Base-by-base conservation (phyloP, 192 early-diverging fungal species). In the Coemansia sp. region DNA sequence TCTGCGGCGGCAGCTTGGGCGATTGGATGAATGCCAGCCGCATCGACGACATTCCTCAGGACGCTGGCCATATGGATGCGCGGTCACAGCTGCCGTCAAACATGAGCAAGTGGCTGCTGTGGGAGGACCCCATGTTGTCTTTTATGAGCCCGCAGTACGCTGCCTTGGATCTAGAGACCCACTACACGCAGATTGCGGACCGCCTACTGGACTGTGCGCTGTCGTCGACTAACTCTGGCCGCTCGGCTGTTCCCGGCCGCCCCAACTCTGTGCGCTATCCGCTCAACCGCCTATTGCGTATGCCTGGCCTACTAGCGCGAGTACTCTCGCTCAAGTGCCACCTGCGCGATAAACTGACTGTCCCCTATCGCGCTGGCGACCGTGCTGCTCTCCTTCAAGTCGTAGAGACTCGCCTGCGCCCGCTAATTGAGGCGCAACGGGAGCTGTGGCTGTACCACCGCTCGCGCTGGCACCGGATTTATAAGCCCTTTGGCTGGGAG, bases 401-500 rank as follows among this genome's bases (percentile, higher is more conserved):
- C 4, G 82, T 85, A 8, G 81, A 87, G 53, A 88, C 89, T 2
- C 79, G 89, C 5, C 52, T 90, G 36, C 76, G 75, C 8, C 81
- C 83, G 27, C 76, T 95, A 13, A 83, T 86, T 33, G 86, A 90
- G 38, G 86, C 88, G 3, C 87, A 89, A 18, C 87, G 93, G 39
- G 86, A 84, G 50, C 87, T 95, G 31, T 94, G 93, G 93, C 81
- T 88, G 49, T 93, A 90, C 77, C 94, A 95, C 71, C 87, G 94
- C 8, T 82, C 86, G 6, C 69, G 92, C 63, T 95, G 94, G 94
- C 86, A 89, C 65, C 78, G 84, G 57, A 91, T 88, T 60, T 92
- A 92, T 74, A 92, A 93, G 63, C 93, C 94, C 2, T 94, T 94
- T 89, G 94, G 94, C 7, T 90, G 92, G 88, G 94, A 95, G 68